A percentile compares a stretch with the other conserved stretches of the same genome.
Evolutionary conservation across 2,329 filamentous ascomycete species (phyloP).

Genomic region (Fusarium paranaense): DNA sequence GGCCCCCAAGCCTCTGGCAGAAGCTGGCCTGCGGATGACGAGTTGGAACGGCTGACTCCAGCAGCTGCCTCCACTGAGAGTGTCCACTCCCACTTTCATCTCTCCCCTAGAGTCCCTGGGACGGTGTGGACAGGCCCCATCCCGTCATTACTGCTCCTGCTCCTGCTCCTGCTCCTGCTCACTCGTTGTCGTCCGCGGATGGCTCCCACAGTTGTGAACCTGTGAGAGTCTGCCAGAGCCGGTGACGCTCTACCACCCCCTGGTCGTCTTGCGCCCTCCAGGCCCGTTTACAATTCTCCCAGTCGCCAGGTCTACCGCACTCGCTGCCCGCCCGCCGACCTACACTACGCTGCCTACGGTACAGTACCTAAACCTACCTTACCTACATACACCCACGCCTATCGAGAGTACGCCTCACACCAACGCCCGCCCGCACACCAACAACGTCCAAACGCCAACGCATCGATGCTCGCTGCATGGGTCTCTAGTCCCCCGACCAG

Average conservation of each 20-base stretch:
- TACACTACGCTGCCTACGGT: constrained; percentile 11
- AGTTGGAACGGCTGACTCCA: constrained; percentile 29
- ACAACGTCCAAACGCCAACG: constrained; percentile 53
- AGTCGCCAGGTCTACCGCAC: constrained; percentile 15
- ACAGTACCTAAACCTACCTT: background rate
- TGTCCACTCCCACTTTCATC: constrained; percentile 33
- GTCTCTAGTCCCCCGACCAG: constrained; percentile 55
- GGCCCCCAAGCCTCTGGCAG: constrained; percentile 19
- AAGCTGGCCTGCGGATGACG: constrained; percentile 15
- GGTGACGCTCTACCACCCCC: constrained; percentile 28
- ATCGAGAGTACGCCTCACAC: constrained; percentile 37
- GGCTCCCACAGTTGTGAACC: constrained; percentile 33
- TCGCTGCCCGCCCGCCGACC: background rate
- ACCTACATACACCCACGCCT: constrained; percentile 33
- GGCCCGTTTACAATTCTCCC: constrained; percentile 25
- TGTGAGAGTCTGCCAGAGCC: constrained; percentile 26
- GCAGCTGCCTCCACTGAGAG: constrained; percentile 22
- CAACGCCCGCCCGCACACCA: constrained; percentile 53
- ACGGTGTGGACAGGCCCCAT: constrained; percentile 26
- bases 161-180: constrained; percentile 7
- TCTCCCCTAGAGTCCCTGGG: constrained; percentile 34
- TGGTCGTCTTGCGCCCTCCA: constrained; percentile 19
- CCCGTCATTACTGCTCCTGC: constrained; percentile 21
- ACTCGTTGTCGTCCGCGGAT: constrained; percentile 30
- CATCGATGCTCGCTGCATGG: constrained; percentile 62